Evolutionary conservation across 495 filamentous ascomycete species (phyloP).

Genomic region (Diplogelasinospora grovesii): DNA sequence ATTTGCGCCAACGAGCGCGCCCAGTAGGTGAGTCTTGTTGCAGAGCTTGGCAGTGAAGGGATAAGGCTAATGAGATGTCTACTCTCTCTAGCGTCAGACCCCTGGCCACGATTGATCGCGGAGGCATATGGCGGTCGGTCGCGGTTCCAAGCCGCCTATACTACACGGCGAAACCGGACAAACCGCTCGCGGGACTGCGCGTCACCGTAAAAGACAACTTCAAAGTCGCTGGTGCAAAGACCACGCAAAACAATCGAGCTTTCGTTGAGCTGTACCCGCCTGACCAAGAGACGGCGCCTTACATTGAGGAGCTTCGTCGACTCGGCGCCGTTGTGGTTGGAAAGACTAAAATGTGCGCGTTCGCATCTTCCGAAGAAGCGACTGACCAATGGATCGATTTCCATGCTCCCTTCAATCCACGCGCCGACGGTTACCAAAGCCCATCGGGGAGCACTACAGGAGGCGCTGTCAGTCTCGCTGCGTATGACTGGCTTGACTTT

Average conservation of each 20-base stretch:
- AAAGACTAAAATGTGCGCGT: conserved; percentile 1
- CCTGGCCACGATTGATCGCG: too few relatives aligned
- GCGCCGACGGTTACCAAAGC: conserved; percentile 4
- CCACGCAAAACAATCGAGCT: neutral
- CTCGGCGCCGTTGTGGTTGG: neutral
- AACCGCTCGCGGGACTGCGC: conserved; percentile 1
- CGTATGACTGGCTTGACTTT: conserved; percentile 8
- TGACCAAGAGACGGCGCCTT: neutral
- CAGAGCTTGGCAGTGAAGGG: too few relatives aligned
- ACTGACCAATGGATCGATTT: conserved; percentile 2
- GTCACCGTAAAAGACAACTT: conserved; percentile 8
- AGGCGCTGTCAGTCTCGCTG: neutral
- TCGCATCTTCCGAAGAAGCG: neutral
- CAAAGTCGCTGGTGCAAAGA: conserved; percentile 2
- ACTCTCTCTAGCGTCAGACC: too few relatives aligned
- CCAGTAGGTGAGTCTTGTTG: too few relatives aligned
- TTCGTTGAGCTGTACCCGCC: neutral
- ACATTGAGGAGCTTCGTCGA: neutral
- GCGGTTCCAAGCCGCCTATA: conserved; percentile 1
- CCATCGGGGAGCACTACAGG: conserved; percentile 1
- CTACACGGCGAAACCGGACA: neutral
- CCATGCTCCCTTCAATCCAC: conserved; percentile 1
- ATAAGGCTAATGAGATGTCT: too few relatives aligned
- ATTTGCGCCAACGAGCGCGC: too few relatives aligned
- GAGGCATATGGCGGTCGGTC: too few relatives aligned